phyloP scores from a whole-genome alignment of 352 stramenopile species.

The Phytophthora pluvialis region DNA sequence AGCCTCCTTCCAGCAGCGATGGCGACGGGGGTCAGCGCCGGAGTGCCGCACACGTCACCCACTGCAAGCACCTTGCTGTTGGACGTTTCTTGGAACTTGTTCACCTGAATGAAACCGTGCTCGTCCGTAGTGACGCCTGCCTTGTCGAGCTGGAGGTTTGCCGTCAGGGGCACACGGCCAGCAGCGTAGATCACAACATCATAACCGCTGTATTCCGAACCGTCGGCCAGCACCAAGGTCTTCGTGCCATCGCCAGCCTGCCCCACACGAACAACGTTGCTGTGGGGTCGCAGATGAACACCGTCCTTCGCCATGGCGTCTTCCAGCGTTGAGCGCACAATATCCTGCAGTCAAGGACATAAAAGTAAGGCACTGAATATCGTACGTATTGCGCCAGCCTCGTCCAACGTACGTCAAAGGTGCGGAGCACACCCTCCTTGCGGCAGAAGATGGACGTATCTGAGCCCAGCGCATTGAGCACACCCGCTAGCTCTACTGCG shows the following conservation, averaged over 20 bases:
- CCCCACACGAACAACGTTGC: slow-evolving; percentile 49
- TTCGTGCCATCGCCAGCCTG: slow-evolving; percentile 55
- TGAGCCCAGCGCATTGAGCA: slow-evolving; percentile 93
- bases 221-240: slow-evolving; percentile 58
- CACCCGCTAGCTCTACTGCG: slow-evolving; percentile 96
- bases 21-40: slow-evolving; percentile 85
- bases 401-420: slow-evolving; percentile 79
- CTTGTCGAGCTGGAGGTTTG: slow-evolving; percentile 71
- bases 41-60: slow-evolving; percentile 72
- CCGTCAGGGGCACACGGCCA: slow-evolving; percentile 54
- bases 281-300: slow-evolving; percentile 55
- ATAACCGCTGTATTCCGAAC: slow-evolving; percentile 47
- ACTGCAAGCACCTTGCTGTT: slow-evolving; percentile 81
- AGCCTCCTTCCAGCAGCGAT: slow-evolving; percentile 85
- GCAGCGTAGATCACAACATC: slow-evolving; percentile 92
- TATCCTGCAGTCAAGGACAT: slow-evolving; percentile 30
- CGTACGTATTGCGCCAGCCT: not conserved
- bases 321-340: slow-evolving; percentile 59
- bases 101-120: slow-evolving; percentile 81
- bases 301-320: slow-evolving; percentile 66
- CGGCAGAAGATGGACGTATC: slow-evolving; percentile 93
- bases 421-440: slow-evolving; percentile 82
- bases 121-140: slow-evolving; percentile 68
- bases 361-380: slow-evolving; percentile 5
- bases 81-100: slow-evolving; percentile 93